Evolutionary conservation across 257 asterid species (phyloP), one percentile per base, ranked within the genome.

Genomic region (Buddleja alternifolia): DNA sequence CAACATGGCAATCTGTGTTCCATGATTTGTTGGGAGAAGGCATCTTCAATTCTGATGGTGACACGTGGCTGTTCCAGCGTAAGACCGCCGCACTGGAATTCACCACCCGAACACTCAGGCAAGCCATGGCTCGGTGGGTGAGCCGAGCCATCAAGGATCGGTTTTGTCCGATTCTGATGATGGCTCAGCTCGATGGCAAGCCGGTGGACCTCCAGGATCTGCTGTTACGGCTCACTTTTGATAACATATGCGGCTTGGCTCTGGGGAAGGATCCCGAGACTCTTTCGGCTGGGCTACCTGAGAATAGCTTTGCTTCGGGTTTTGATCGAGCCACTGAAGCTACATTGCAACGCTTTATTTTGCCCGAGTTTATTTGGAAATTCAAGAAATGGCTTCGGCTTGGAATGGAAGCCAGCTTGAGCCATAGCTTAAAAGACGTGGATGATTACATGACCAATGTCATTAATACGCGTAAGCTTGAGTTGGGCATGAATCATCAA

Each of bases 71-170:
- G 39, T 80, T 83, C 77, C 88, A 83, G 73, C 83, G 88, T 20
- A 83, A 83, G 82, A 83, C 88, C 0, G 88, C 88, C 66, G 88
- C 88, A 1, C 78, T 83, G 59, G 88, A 83, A 21, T 83, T 83
- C 82, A 83, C 88, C 75, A 83, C 88, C 53, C 76, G 88, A n/a
- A 83, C 88, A 2, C 79, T 83, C 34, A 56, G 85, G 60, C 88
- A 83, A 71, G 88, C 85, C 70, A 83, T 83, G 88, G 85, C 83
- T 17, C 78, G 88, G 0, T 83, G 88, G 88, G 88, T 83, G 47
- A 83, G 72, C 80, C 81, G 88, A 12, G 82, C 88, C 17, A 83
- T 83, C 44, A 75, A 63, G 78, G 24, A 62, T 8, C 11, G 88
- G 23, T 72, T 83, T 5, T 77, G 83, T 60, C 85, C 85, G 0